Evolutionary conservation across 148 eudicot genomes (phyloP).

Genomic region (Vaccinium myrtillus): DNA sequence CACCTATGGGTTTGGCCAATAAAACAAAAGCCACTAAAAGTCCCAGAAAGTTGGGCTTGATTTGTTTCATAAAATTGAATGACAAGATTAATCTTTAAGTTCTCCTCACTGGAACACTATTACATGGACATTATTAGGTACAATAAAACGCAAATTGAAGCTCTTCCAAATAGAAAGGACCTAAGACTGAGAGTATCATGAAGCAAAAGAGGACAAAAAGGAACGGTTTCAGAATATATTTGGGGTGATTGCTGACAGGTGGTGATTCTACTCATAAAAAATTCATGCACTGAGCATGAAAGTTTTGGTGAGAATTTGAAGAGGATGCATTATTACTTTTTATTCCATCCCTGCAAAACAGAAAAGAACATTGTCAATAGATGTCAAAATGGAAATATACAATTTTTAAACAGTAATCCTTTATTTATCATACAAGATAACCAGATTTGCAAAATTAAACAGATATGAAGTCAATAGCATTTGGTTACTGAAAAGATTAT

Average conservation of each 20-base stretch:
- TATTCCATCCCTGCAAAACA: slow-evolving; percentile 97
- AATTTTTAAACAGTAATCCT: neutral
- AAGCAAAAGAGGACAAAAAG: neutral
- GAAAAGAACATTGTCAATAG: slow-evolving; percentile 14
- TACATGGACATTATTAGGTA: neutral
- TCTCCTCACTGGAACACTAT: neutral
- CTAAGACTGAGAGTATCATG: neutral
- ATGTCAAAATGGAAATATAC: neutral
- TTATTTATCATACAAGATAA: neutral
- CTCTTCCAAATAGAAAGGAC: neutral
- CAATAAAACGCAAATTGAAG: neutral
- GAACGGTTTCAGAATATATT: neutral
- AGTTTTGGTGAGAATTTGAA: slow-evolving; percentile 1
- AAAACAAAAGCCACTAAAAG: neutral
- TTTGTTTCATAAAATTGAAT: neutral
- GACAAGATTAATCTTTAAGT: neutral
- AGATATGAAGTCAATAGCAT: neutral
- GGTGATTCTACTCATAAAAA: neutral
- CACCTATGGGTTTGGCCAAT: neutral
- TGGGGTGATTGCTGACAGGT: neutral
- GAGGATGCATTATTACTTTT: slow-evolving; percentile 61
- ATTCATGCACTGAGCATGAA: neutral
- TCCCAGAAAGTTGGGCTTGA: neutral
- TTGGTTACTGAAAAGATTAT: neutral
- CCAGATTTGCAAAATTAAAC: neutral